Conservation (phyloP, 768 basidiomycete species). For the Leccinum rimulosum region DNA sequence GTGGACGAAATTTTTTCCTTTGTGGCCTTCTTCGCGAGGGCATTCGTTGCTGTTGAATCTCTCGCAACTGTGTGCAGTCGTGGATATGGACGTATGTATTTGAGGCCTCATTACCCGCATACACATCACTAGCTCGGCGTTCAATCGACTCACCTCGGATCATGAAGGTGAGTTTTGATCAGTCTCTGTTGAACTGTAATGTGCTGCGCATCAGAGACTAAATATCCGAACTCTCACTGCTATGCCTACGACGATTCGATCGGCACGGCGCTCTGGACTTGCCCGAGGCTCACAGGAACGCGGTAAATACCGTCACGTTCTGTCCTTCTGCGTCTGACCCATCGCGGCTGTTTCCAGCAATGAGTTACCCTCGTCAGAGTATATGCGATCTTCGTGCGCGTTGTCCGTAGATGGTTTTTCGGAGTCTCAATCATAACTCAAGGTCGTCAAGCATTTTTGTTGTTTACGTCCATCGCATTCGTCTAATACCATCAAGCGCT, state of each 20-base stretch:
- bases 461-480: slow-evolving; percentile 69
- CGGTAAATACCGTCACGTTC: slow-evolving; percentile 47
- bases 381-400: no score
- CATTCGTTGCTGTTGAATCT: not conserved
- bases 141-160: not conserved
- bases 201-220: slow-evolving; percentile 30
- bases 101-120: not conserved
- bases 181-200: no score
- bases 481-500: slow-evolving; percentile 73
- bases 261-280: slow-evolving; percentile 35
- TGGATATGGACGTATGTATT: not conserved
- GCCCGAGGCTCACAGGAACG: slow-evolving; percentile 7
- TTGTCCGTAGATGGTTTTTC: no score
- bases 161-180: not conserved
- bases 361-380: no score
- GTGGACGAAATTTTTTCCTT: not conserved
- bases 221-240: slow-evolving; percentile 45
- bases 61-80: not conserved
- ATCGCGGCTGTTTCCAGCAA: no score
- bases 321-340: slow-evolving; percentile 33
- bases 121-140: not conserved
- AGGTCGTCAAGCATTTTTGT: slow-evolving; percentile 9
- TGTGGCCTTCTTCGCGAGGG: slow-evolving; percentile 18
- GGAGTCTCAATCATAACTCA: no score
- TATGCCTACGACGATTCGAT: slow-evolving; percentile 42